phyloP scores from a whole-genome alignment of 768 basidiomycete species.

The Gloeopeniophorella convolvens region DNA sequence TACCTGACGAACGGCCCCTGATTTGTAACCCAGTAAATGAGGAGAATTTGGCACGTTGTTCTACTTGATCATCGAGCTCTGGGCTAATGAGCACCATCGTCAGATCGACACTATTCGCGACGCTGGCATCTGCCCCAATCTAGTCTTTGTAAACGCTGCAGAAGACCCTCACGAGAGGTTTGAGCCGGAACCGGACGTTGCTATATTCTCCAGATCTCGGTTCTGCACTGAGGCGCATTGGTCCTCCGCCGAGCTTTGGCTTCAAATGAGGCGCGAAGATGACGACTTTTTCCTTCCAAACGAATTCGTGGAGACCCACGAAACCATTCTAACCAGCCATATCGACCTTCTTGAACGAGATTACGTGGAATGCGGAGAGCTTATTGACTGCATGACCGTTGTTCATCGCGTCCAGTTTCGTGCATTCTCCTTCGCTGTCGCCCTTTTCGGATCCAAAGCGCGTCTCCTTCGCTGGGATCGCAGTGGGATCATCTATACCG shows the following conservation, averaged over 20 bases:
- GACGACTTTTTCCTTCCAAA: too few species aligned
- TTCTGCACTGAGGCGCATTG: background rate
- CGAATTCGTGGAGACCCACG: too few species aligned
- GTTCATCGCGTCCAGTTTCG: background rate
- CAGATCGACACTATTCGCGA: background rate
- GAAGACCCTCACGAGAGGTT: background rate
- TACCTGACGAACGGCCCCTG: background rate
- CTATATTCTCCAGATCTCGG: background rate
- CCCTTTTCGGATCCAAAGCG: background rate
- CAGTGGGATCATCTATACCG: background rate
- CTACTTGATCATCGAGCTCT: background rate
- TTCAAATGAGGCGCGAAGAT: too few species aligned
- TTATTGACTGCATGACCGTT: too few species aligned
- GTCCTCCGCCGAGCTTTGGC: too few species aligned
- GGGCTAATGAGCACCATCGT: too few species aligned
- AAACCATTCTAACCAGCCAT: too few species aligned
- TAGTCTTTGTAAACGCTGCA: background rate
- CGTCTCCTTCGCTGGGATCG: conserved; percentile 2
- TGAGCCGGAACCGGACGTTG: background rate
- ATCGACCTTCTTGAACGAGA: too few species aligned
- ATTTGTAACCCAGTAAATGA: background rate
- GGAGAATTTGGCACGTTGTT: background rate
- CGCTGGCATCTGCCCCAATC: background rate
- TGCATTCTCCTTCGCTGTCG: background rate
- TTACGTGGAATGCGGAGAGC: too few species aligned